phyloP scores from a whole-genome alignment of 495 filamentous ascomycete genomes.

The Aspergillus heteromorphus region DNA sequence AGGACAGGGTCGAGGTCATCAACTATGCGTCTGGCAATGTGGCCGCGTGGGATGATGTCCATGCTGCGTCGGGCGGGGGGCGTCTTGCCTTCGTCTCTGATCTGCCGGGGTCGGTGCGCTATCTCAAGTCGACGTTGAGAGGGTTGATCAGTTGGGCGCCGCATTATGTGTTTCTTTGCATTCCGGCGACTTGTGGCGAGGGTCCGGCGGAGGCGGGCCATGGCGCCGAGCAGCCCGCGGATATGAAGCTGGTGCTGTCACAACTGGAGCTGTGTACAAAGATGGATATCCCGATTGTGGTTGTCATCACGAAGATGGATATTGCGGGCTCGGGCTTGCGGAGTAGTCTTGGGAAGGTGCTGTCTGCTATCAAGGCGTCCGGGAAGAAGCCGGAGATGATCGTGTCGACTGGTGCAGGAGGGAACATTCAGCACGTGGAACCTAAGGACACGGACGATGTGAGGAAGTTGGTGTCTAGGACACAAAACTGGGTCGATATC shows the following conservation, averaged over 20 bases:
- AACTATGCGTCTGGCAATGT: slow-evolving; percentile 86
- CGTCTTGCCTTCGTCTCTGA: slow-evolving; percentile 84
- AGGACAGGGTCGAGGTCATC: slow-evolving; percentile 51
- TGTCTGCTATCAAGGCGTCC: slow-evolving; percentile 71
- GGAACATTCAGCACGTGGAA: slow-evolving; percentile 33
- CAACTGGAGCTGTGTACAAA: slow-evolving; percentile 86
- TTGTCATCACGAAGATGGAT: slow-evolving; percentile 89
- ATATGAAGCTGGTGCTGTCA: slow-evolving; percentile 66
- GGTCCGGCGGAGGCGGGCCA: slow-evolving; percentile 38
- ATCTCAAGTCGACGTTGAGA: slow-evolving; percentile 78
- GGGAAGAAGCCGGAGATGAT: slow-evolving; percentile 70
- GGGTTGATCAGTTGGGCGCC: slow-evolving; percentile 94
- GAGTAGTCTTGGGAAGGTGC: slow-evolving; percentile 61
- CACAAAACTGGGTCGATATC: slow-evolving; percentile 41
- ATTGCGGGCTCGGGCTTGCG: slow-evolving; percentile 65
- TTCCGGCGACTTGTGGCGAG: slow-evolving; percentile 69
- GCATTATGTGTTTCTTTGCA: slow-evolving; percentile 85
- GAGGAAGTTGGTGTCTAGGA: slow-evolving; percentile 39
- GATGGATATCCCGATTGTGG: slow-evolving; percentile 64
- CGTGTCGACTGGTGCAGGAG: slow-evolving; percentile 28
- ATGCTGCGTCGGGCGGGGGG: slow-evolving; percentile 63
- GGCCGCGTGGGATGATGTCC: slow-evolving; percentile 91
- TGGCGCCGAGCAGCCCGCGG: slow-evolving; percentile 45
- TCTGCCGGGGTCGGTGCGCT: slow-evolving; percentile 83
- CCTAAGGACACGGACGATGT: slow-evolving; percentile 47